Percentiles rank a stretch among this genome's conserved stretches.
These are phyloP conservation scores for Pestalotiopsis sp. DNA, from an alignment of 2,329 filamentous ascomycete species.

Conservation along the genomic window DNA sequence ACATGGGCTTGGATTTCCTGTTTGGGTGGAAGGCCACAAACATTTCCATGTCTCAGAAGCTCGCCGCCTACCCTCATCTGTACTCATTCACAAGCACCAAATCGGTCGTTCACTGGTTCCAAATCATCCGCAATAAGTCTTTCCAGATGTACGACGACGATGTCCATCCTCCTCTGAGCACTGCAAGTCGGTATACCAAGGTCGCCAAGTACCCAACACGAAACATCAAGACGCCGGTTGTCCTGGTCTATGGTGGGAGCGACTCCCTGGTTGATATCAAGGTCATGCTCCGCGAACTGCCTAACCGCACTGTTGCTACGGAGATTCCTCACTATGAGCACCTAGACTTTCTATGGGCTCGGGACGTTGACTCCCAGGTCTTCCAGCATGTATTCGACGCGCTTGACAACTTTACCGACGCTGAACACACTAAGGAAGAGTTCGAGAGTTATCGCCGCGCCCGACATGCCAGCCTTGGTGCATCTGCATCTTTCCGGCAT, in stretches of 20 bases:
- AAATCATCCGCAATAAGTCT: slow-evolving; percentile 93
- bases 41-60: slow-evolving; percentile 83
- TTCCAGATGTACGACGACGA: slow-evolving; percentile 99
- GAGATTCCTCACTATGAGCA: slow-evolving; percentile 94
- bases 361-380: slow-evolving; percentile 79
- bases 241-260: slow-evolving; percentile 89
- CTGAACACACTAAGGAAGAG: slow-evolving; percentile 60
- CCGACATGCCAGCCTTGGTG: slow-evolving; percentile 49
- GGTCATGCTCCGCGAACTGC: slow-evolving; percentile 87
- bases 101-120: slow-evolving; percentile 98
- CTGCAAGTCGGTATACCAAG: slow-evolving; percentile 85
- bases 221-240: slow-evolving; percentile 95
- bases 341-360: slow-evolving; percentile 93
- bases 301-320: slow-evolving; percentile 79
- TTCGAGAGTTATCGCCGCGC: slow-evolving; percentile 59
- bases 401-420: slow-evolving; percentile 68
- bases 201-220: slow-evolving; percentile 94
- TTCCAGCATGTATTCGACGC: slow-evolving; percentile 93
- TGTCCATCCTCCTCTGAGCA: slow-evolving; percentile 73
- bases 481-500: slow-evolving; percentile 30
- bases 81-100: slow-evolving; percentile 98
- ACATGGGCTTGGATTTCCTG: slow-evolving; percentile 76
- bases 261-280: slow-evolving; percentile 94
- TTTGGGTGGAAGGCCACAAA: slow-evolving; percentile 90
- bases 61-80: slow-evolving; percentile 92